A percentile compares a stretch with the other conserved stretches of the same genome.
Conservation (phyloP, 768 basidiomycete genomes). For the Hygrophorus pudorinus region DNA sequence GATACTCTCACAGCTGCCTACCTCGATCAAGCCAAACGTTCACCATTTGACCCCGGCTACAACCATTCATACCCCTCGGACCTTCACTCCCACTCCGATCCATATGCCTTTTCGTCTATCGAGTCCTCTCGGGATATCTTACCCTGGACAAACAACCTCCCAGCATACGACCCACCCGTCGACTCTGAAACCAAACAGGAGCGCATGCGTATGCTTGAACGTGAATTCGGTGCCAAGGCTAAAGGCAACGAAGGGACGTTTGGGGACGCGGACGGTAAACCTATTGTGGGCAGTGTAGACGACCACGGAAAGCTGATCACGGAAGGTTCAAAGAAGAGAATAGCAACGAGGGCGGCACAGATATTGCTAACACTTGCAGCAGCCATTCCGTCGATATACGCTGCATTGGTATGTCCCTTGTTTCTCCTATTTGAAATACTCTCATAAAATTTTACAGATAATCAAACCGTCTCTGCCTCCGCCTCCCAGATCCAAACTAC, state of each 20-base stretch:
- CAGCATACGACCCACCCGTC: constrained; percentile 31
- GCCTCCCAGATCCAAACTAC: constrained; percentile 41
- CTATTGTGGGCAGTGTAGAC: constrained; percentile 49
- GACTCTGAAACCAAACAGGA: constrained; percentile 53
- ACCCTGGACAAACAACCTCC: constrained; percentile 44
- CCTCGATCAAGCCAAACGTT: constrained; percentile 16
- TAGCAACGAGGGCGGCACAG: constrained; percentile 36
- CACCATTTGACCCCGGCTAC: constrained; percentile 28
- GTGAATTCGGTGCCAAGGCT: constrained; percentile 42
- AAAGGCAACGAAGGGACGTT: constrained; percentile 15
- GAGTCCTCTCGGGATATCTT: constrained; percentile 34
- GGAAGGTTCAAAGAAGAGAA: constrained; percentile 51
- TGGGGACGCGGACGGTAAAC: constrained; percentile 37
- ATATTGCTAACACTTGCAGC: constrained; percentile 40
- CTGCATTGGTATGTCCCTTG: constrained; percentile 40
- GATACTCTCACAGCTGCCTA: constrained; percentile 16
- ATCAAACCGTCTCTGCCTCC: constrained; percentile 49
- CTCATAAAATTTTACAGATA: constrained; percentile 24
- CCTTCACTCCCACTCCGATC: constrained; percentile 19
- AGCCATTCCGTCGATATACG: constrained; percentile 49
- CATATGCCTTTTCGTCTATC: constrained; percentile 20
- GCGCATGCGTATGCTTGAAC: constrained; percentile 60
- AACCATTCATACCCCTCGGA: constrained; percentile 12
- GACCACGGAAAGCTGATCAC: constrained; percentile 49
- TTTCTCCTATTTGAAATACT: background rate